Conservation (phyloP, 768 basidiomycete genomes). For the Lenzites betulinus region DNA sequence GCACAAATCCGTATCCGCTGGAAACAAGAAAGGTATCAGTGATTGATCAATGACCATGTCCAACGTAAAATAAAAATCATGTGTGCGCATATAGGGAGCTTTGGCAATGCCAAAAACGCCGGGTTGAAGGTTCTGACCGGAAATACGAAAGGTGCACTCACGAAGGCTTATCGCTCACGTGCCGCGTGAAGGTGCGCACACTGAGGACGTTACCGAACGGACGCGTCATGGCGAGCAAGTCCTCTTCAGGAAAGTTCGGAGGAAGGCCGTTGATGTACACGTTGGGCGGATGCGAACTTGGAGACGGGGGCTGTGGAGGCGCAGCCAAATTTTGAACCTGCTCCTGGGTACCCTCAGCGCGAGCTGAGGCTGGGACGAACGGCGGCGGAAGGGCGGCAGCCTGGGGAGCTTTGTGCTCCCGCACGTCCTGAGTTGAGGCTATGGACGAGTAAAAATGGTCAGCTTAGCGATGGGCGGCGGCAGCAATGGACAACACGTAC, state of each 20-base stretch:
- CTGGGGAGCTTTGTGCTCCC: not conserved
- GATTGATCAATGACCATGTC: not conserved
- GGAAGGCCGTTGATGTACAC: conserved; percentile 90
- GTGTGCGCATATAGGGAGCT: not conserved
- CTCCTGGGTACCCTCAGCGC: not conserved
- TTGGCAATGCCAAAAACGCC: no score
- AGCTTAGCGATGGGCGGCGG: not conserved
- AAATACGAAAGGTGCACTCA: conserved; percentile 30
- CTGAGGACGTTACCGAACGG: conserved; percentile 77
- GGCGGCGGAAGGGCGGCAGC: conserved; percentile 8
- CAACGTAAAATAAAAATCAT: not conserved
- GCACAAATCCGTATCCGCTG: conserved; percentile 78
- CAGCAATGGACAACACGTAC: not conserved
- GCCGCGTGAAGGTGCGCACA: conserved; percentile 82
- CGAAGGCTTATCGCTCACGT: conserved; percentile 71
- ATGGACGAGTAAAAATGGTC: no score
- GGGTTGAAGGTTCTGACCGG: no score
- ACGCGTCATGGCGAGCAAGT: conserved; percentile 67
- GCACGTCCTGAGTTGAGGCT: conserved; percentile 13
- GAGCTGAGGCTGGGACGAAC: conserved; percentile 11
- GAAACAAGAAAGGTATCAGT: conserved; percentile 9
- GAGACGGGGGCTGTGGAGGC: not conserved
- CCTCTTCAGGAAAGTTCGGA: conserved; percentile 79
- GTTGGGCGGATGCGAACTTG: conserved; percentile 50
- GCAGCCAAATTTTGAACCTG: not conserved